phyloP scores from a whole-genome alignment of 2,329 filamentous ascomycete species.

The Fusarium zealandicum region DNA sequence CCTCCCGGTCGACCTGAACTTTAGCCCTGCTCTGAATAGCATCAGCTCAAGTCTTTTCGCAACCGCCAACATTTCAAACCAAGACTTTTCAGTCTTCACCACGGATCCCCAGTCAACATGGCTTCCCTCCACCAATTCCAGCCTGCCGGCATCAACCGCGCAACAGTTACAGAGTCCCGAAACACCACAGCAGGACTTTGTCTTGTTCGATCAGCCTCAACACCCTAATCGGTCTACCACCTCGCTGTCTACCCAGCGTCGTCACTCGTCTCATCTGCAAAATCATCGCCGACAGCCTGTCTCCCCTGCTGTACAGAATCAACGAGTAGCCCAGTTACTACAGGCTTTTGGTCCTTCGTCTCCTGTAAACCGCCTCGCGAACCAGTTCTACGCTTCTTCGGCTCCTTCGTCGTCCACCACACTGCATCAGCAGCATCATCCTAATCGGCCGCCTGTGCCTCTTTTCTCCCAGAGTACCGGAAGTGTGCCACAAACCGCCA shows the following conservation, averaged over 20 bases:
- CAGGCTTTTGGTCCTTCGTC: constrained; percentile 65
- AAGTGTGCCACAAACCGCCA: constrained; percentile 56
- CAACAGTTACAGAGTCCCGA: constrained; percentile 61
- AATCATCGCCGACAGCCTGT: constrained; percentile 53
- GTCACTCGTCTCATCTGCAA: constrained; percentile 55
- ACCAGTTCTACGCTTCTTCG: constrained; percentile 73
- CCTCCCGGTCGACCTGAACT: constrained; percentile 73
- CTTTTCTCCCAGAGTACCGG: constrained; percentile 70
- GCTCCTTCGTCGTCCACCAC: constrained; percentile 66
- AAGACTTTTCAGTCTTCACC: constrained; percentile 79
- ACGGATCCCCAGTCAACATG: constrained; percentile 85
- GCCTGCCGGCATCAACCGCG: constrained; percentile 69
- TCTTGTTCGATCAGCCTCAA: constrained; percentile 70
- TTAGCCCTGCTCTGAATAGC: constrained; percentile 64
- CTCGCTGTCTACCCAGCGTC: constrained; percentile 52
- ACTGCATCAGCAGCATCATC: constrained; percentile 61
- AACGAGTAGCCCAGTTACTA: constrained; percentile 66
- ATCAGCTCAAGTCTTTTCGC: constrained; percentile 64
- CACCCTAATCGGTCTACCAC: constrained; percentile 49
- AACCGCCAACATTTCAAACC: constrained; percentile 67
- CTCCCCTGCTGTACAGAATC: constrained; percentile 58
- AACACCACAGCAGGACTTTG: constrained; percentile 73
- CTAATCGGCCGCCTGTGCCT: constrained; percentile 72
- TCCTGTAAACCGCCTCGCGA: constrained; percentile 63
- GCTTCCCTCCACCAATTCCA: constrained; percentile 73